Conservation (phyloP, 1,139 yeast genomes). For the Scheffersomyces titani region DNA sequence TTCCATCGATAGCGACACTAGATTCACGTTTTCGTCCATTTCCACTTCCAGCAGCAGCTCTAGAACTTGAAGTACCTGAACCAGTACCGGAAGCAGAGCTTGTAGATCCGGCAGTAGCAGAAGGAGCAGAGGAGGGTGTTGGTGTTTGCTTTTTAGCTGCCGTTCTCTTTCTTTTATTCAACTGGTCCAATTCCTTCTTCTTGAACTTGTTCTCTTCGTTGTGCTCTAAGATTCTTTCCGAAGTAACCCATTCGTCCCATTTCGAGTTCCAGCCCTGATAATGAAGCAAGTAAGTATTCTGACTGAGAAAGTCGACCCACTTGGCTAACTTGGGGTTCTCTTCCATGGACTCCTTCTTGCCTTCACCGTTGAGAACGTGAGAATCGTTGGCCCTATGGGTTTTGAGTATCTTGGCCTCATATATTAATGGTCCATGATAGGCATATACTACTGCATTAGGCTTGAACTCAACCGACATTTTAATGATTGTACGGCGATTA, state of each 20-base stretch:
- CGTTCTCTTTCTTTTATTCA: conserved; percentile 20
- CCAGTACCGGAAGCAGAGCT: conserved; percentile 3
- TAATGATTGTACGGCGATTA: background rate
- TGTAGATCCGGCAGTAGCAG: conserved; percentile 4
- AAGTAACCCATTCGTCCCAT: conserved; percentile 96
- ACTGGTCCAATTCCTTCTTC: conserved; percentile 62
- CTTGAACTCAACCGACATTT: conserved; percentile 11
- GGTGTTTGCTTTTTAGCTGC: background rate
- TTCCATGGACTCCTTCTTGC: conserved; percentile 29
- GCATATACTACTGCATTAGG: conserved; percentile 65
- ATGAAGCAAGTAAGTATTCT: conserved; percentile 68
- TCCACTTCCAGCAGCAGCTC: background rate
- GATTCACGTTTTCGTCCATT: background rate
- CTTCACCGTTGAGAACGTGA: conserved; percentile 44
- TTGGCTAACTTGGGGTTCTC: conserved; percentile 35
- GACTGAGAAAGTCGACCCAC: conserved; percentile 30
- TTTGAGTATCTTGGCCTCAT: conserved; percentile 81
- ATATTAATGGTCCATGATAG: conserved; percentile 87
- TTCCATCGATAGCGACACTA: conserved; percentile 1
- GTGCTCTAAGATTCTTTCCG: conserved; percentile 65
- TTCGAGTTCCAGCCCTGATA: conserved; percentile 95
- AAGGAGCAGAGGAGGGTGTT: conserved; percentile 2
- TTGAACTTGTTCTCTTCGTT: conserved; percentile 68
- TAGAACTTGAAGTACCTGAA: conserved; percentile 4
- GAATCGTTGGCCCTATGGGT: conserved; percentile 56